Percentiles rank a stretch among this genome's conserved stretches.
phyloP scores from a whole-genome alignment of 768 basidiomycete species.

The Lepiota subincarnata region DNA sequence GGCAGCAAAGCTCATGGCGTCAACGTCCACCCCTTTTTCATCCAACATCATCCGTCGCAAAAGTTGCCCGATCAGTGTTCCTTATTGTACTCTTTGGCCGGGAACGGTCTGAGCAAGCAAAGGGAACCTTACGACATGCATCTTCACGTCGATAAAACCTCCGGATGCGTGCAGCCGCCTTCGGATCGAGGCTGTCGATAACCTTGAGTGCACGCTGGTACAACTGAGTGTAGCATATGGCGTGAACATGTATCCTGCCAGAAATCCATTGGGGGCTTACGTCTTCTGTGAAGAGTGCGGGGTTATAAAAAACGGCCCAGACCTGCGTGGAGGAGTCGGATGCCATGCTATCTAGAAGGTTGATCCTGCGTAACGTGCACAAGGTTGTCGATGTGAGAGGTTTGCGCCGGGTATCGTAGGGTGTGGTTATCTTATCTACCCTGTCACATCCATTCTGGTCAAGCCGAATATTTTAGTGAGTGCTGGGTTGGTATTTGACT shows the following conservation, averaged over 20 bases:
- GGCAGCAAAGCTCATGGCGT: constrained; percentile 45
- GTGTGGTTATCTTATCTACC: neutral
- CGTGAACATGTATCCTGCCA: constrained; percentile 10
- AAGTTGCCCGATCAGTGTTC: constrained; percentile 73
- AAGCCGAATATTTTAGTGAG: neutral
- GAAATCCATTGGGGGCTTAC: constrained; percentile 23
- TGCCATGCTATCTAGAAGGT: neutral
- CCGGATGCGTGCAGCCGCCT: constrained; percentile 52
- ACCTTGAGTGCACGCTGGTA: constrained; percentile 56
- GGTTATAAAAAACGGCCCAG: constrained; percentile 40
- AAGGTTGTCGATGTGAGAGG: neutral
- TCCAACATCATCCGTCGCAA: constrained; percentile 62
- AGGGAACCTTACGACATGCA: constrained; percentile 56
- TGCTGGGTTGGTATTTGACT: neutral
- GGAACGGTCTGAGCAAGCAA: constrained; percentile 3
- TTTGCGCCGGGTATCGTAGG: neutral
- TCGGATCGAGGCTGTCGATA: constrained; percentile 42
- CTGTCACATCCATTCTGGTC: neutral
- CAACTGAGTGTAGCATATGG: constrained; percentile 37
- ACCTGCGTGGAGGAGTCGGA: constrained; percentile 33
- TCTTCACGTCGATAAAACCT: constrained; percentile 71
- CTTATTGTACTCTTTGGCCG: constrained; percentile 31
- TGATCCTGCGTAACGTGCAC: neutral
- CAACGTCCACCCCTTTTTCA: constrained; percentile 47
- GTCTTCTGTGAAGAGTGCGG: constrained; percentile 36